These are phyloP conservation scores for Fragilaria crotonensis DNA, from an alignment of 108 stramenopile genomes.

Conservation along the genomic window DNA sequence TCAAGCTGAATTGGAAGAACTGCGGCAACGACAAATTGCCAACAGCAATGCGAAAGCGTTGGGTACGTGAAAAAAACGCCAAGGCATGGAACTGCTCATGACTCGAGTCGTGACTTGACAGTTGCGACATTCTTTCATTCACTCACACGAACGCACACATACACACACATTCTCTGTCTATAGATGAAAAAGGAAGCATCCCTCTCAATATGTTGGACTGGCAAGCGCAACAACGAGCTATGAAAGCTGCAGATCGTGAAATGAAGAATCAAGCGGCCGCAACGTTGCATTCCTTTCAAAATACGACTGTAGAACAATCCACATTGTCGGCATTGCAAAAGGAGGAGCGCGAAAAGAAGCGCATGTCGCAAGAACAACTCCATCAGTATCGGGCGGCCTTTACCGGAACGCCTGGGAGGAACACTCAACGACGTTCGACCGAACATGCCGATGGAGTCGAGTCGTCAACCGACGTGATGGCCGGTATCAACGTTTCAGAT, in stretches of 20 bases:
- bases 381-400: not conserved
- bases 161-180: no score
- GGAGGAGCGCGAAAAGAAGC: conserved; percentile 1
- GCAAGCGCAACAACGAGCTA: not conserved
- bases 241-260: not conserved
- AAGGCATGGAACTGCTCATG: no score
- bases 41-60: not conserved
- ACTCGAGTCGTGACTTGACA: no score
- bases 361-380: not conserved
- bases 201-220: conserved; percentile 1
- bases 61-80: conserved; percentile 1
- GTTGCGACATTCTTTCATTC: no score
- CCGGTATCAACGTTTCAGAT: not conserved
- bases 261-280: conserved; percentile 1
- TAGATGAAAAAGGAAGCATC: not conserved
- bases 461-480: not conserved
- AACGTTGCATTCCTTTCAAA: not conserved
- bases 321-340: not conserved
- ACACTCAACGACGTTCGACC: not conserved
- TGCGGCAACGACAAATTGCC: not conserved
- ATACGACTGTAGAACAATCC: not conserved
- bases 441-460: not conserved
- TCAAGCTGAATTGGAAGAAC: conserved; percentile 1
- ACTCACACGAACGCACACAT: no score
- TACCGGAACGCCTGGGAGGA: not conserved